Conservation (phyloP, 768 basidiomycete species). For the Pleurotus cornucopiae region DNA sequence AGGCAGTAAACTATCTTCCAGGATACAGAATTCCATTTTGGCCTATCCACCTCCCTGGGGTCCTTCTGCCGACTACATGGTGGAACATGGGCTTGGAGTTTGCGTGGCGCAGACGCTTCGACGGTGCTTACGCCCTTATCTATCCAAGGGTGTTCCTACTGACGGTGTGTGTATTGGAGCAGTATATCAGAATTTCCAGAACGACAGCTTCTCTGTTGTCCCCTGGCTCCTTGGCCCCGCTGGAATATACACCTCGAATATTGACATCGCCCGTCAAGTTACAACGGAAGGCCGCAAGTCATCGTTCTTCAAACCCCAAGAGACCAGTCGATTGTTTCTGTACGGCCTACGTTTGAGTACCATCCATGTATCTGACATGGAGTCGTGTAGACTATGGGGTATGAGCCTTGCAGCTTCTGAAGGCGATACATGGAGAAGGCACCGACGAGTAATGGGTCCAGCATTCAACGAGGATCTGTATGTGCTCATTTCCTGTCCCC, state of each 20-base stretch:
- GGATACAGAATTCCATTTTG: conserved; percentile 37
- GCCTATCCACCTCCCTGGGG: conserved; percentile 32
- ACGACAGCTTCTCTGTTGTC: conserved; percentile 36
- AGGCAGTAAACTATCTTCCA: conserved; percentile 34
- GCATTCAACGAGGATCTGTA: conserved; percentile 25
- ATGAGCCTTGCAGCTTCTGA: conserved; percentile 26
- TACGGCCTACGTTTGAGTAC: conserved; percentile 14
- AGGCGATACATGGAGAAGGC: conserved; percentile 26
- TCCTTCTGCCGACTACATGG: conserved; percentile 33
- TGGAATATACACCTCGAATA: conserved; percentile 36
- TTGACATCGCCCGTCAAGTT: conserved; percentile 44
- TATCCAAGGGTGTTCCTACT: neutral
- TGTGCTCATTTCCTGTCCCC: neutral
- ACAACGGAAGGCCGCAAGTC: conserved; percentile 32
- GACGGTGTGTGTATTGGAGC: neutral
- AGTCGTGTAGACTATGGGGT: conserved; percentile 20
- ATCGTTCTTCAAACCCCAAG: conserved; percentile 35
- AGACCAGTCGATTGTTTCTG: conserved; percentile 26
- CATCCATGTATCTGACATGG: too few relatives aligned
- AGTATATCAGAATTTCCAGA: conserved; percentile 33
- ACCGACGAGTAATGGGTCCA: conserved; percentile 27
- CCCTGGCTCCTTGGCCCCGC: conserved; percentile 33
- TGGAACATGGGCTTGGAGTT: conserved; percentile 37
- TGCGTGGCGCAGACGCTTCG: conserved; percentile 30
- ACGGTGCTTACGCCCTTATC: conserved; percentile 19